Evolutionary conservation across 495 filamentous ascomycete genomes (phyloP), one percentile per base, ranked within the genome.

Genomic region (Penicillium soppii): DNA sequence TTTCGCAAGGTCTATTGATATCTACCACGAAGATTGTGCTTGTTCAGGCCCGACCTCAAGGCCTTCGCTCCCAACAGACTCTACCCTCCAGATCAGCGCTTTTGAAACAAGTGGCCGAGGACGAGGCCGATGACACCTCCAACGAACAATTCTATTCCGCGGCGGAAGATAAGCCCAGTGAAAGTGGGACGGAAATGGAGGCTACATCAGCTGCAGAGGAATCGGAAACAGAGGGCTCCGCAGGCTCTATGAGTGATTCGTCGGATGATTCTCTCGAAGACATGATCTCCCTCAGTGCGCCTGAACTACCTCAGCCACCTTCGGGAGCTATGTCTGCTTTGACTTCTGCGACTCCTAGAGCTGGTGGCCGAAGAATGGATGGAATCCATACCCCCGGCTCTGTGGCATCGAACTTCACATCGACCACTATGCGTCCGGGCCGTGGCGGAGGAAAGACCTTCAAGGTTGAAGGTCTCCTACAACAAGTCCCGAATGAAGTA

Each of bases 131-230:
- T 30, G 90, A 91, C 54, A 90, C 89, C 17, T 83, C 88, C 16
- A 92, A 86, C 50, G 91, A 96, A 65, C 85, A 89, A 56, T 96
- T 95, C 66, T 95, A 81, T 58, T 95, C 91, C 3, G 91, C 91
- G 3, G 82, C 86, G 5, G 91, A 95, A 61, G 90, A 94, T 49
- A 80, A 82, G 20, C 59, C 61, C 13, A 48, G 78, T 5, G 80
- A 82, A 50, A 71, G 82, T 44, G 80, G 82, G 32, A 81, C 82
- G 2, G 83, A 85, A 46, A 72, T 81, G 53, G 78, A 82, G 50
- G 60, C 59, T 32, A 69, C 71, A 1, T 72, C 79, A 12, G 74
- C 82, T 12, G 70, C 73, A 3, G 83, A 80, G 26, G 80, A 85
- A 12, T 81, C 58, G 58, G 74, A 78, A 42, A 76, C 74, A 1